Base-by-base conservation (phyloP, 1,139 yeast species). In the Hyphopichia buzzinii region DNA sequence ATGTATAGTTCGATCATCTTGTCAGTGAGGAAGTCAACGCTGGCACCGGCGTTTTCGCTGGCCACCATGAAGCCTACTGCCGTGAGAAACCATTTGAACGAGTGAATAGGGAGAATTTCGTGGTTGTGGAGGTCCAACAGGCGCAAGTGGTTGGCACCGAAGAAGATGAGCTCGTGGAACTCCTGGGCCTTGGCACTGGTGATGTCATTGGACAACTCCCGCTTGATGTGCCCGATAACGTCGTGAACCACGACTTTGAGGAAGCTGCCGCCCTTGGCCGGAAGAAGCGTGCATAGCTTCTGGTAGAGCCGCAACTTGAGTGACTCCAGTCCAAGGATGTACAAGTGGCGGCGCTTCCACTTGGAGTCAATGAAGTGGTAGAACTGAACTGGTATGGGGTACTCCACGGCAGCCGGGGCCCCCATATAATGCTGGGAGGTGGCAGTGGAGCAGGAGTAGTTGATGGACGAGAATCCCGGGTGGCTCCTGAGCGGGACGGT, bases 221-320 rank as follows among this genome's bases (percentile, higher is more conserved):
- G 40, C 41, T 59, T 62, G 28, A 68, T 51, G 39, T 66, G 67
- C n/a, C 64, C 52, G 15, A 68, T 50, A 36, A 67, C 52, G 38
- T 67, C 73, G 34, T 55, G 56, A 5, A 67, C 73, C 21, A 64
- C 49, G 4, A 54, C 49, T 44, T 67, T 68, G 33, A 67, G 52
- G 5, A 57, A 41, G 1, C 71, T 67, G 0, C 72, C 72, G 10
- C 72, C 70, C 3, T 59, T 63, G 17, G 55, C 44, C 4, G 57
- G 51, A 16, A 65, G 42, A 26, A 58, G 45, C 31, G 58, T 54
- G 31, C 61, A 57, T 34, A 68, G 57, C 45, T 59, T 60, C 39
- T 61, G 58, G 48, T 68, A 69, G 3, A 67, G 51, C 26, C 59
- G 57, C 12, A 69, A 54, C 30, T 68, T 47, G 29, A 69, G 47